A percentile compares a stretch with the other conserved stretches of the same genome.
Conservation (phyloP, 371 early-diverging fungal species). For the Mortierella sp. region DNA sequence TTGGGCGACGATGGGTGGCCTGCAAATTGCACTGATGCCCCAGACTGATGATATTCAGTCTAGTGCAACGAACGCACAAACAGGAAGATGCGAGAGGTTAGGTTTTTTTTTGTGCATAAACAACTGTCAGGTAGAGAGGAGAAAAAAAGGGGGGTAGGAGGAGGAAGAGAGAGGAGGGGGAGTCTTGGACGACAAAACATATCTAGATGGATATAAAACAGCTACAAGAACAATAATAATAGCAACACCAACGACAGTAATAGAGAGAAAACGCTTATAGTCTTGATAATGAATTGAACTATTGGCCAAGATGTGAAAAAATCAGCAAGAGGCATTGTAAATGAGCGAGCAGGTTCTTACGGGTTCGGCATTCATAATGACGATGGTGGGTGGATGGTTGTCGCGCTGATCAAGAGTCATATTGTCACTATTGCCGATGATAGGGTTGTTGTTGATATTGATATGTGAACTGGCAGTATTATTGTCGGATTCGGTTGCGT, state of each 20-base stretch:
- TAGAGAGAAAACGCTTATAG: neutral
- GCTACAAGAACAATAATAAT: neutral
- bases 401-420: slow-evolving; percentile 49
- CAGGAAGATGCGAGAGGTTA: slow-evolving; percentile 5
- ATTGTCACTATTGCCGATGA: slow-evolving; percentile 9
- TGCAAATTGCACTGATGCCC: slow-evolving; percentile 20
- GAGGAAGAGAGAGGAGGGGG: slow-evolving; percentile 1
- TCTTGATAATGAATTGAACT: neutral
- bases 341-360: slow-evolving; percentile 45
- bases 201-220: neutral
- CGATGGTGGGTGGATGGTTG: slow-evolving; percentile 48
- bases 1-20: slow-evolving; percentile 22
- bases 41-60: slow-evolving; percentile 42
- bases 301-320: slow-evolving; percentile 6
- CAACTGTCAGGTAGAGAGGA: slow-evolving; percentile 15
- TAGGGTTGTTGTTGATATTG: slow-evolving; percentile 13
- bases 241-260: neutral
- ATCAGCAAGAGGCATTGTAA: neutral
- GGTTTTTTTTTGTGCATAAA: slow-evolving; percentile 13
- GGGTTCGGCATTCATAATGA: slow-evolving; percentile 67
- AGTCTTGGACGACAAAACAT: slow-evolving; percentile 1
- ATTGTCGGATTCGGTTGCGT: slow-evolving; percentile 10
- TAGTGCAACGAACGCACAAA: slow-evolving; percentile 12
- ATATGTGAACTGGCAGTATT: neutral
- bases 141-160: slow-evolving; percentile 13